A percentile compares a stretch with the other conserved stretches of the same genome.
These are phyloP conservation scores for Didymella arachidicola DNA, from an alignment of 2,329 filamentous ascomycete species.

Conservation along the genomic window DNA sequence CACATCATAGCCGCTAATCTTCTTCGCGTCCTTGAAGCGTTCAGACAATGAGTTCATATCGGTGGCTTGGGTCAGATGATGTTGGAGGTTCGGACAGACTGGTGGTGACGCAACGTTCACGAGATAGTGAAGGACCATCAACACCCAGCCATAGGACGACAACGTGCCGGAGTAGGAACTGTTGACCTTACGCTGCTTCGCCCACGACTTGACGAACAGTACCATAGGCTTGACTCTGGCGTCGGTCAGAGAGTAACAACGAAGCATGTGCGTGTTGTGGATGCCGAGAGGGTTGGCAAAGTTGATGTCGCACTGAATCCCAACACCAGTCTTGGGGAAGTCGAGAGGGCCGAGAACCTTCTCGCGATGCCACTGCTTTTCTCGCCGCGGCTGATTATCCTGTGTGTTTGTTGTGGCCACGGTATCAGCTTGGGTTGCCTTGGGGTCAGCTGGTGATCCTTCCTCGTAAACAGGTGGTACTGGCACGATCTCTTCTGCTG, in stretches of 20 bases:
- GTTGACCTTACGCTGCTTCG: constrained; percentile 84
- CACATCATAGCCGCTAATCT: constrained; percentile 72
- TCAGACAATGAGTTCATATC: constrained; percentile 40
- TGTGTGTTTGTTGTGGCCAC: constrained; percentile 17
- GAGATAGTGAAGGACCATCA: constrained; percentile 92
- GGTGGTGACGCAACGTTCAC: constrained; percentile 82
- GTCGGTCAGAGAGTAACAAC: constrained; percentile 84
- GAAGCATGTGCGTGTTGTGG: constrained; percentile 82
- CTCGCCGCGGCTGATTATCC: constrained; percentile 33
- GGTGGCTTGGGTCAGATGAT: constrained; percentile 50
- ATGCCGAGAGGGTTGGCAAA: constrained; percentile 84
- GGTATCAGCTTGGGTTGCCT: constrained; percentile 4
- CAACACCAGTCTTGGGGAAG: constrained; percentile 77
- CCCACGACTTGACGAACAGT: constrained; percentile 90
- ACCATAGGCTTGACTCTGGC: constrained; percentile 78
- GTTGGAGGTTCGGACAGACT: constrained; percentile 83
- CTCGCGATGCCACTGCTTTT: constrained; percentile 55
- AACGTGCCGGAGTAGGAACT: constrained; percentile 85
- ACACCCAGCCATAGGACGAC: constrained; percentile 87
- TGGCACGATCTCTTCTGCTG: neutral
- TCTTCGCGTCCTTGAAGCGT: constrained; percentile 51
- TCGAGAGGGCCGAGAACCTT: constrained; percentile 66
- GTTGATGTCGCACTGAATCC: constrained; percentile 92
- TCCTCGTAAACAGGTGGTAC: constrained; percentile 11
- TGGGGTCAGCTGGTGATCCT: constrained; percentile 41